Conservation (phyloP, 805 yeast species). For the Ogataea henricii region DNA sequence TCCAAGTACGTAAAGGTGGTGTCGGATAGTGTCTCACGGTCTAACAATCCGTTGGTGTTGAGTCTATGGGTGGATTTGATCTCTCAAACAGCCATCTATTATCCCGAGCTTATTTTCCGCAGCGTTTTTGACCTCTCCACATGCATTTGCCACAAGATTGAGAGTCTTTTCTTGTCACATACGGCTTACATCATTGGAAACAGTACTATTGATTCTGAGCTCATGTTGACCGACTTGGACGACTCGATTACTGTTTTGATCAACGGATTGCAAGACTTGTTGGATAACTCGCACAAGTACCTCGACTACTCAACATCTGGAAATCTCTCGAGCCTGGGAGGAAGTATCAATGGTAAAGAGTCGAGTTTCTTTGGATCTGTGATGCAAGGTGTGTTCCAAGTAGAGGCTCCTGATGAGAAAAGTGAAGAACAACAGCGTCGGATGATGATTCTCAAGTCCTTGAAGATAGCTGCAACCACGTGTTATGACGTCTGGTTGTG, state of each 20-base stretch:
- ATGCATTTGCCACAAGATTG: constrained; percentile 32
- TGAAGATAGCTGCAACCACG: constrained; percentile 57
- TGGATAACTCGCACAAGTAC: constrained; percentile 60
- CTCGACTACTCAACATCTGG: constrained; percentile 31
- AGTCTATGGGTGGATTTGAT: constrained; percentile 32
- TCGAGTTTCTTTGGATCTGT: constrained; percentile 64
- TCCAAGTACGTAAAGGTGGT: constrained; percentile 30
- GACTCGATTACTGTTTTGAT: constrained; percentile 47
- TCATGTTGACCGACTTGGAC: constrained; percentile 27
- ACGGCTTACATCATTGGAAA: constrained; percentile 13
- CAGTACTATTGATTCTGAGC: constrained; percentile 20
- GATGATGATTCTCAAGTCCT: constrained; percentile 58
- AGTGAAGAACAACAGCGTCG: constrained; percentile 55
- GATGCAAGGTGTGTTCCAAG: constrained; percentile 77
- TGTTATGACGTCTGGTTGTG: constrained; percentile 71
- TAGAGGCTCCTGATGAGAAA: constrained; percentile 60
- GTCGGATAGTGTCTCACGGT: constrained; percentile 25
- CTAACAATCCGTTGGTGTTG: constrained; percentile 26
- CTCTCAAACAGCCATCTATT: constrained; percentile 24
- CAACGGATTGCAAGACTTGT: constrained; percentile 66
- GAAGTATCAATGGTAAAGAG: constrained; percentile 31
- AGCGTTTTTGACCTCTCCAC: constrained; percentile 26
- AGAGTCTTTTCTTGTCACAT: constrained; percentile 24
- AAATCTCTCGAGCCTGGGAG: constrained; percentile 15
- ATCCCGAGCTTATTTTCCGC: constrained; percentile 29